Base-by-base conservation (phyloP, 2,329 filamentous ascomycete species). In the Fusarium begoniae region DNA sequence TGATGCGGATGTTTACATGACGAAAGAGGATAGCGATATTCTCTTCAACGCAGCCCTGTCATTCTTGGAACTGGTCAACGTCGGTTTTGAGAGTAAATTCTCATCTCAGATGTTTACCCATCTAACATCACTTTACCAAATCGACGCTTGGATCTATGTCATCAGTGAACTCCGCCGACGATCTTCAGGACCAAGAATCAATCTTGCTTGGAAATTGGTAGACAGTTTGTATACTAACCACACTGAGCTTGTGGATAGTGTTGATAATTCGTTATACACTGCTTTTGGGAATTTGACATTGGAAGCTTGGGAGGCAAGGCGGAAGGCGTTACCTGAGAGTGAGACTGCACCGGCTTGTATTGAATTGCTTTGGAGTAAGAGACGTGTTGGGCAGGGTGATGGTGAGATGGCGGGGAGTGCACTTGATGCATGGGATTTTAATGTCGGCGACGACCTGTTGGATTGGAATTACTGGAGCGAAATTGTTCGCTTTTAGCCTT, bases 81-180 rank as follows among this genome's bases (percentile, higher is more conserved):
- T 61, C 2, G 74, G 72, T 0, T 53, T 78, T 13, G 67, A 66
- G 9, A 80, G 79, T 63, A 77, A 74, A 24, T 81, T 80, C 11
- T 78, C 78, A 1, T 72, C 75, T 6, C 80, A 80, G 13, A 48
- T 82, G 17, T 74, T 80, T 24, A 73, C 75, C 3, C 79, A 82
- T 17, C 53, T 80, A 30, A 78, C 77, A 3, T 66, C 75, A 13
- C 78, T 73, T 26, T 66, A 69, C 7, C 74, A 80, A 9, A 64
- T 81, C n/a, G 80, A 82, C 17, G 80, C 79, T 2, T 78, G 75
- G 26, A 78, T 82, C 12, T 82, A 80, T 12, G 69, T 82, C 1
- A 58, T 81, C 0, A 81, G 79, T n/a, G 79, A 82, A 3, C 66
- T 82, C 14, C 76, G 79, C 7, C 38, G 48, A 4, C 69, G 80